These are phyloP conservation scores for Hsuehochloa calcarea DNA, from an alignment of 176 grass and related monocot species.

Conservation along the genomic window DNA sequence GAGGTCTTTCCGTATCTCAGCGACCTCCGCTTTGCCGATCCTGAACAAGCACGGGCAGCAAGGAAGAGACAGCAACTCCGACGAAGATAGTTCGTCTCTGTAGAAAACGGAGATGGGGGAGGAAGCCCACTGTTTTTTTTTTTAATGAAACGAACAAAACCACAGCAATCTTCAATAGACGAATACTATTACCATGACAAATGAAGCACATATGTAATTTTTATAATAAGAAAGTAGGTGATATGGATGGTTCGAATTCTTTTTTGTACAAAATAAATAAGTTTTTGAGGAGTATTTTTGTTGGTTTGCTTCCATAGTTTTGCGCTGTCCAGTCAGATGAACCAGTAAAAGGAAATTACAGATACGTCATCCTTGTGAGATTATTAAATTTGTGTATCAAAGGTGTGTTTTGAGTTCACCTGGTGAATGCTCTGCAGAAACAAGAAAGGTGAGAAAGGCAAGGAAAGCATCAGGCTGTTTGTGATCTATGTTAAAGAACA, in stretches of 20 bases:
- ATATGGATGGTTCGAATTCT: constrained; percentile 22
- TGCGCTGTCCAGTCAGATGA: neutral
- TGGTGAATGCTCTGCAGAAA: neutral
- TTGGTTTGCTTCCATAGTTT: neutral
- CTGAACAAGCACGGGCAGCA: constrained; percentile 36
- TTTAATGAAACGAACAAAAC: neutral
- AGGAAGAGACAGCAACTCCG: constrained; percentile 28
- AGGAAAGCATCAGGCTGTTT: neutral
- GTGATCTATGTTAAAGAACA: neutral
- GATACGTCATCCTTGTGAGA: neutral
- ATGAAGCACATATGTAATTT: constrained; percentile 34
- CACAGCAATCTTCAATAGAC: neutral
- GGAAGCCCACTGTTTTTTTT: neutral
- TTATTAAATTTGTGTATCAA: neutral
- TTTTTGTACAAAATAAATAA: constrained; percentile 51
- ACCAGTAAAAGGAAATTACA: neutral
- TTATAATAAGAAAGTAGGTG: neutral
- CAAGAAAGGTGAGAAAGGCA: neutral
- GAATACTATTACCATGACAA: constrained; percentile 1
- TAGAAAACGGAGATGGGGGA: constrained; percentile 18
- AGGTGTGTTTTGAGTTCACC: neutral
- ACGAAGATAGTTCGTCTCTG: constrained; percentile 54
- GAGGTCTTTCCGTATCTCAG: constrained; percentile 68
- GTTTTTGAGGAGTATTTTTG: neutral
- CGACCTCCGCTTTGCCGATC: constrained; percentile 28